Evolutionary conservation across 139 green algal genomes (phyloP).

Genomic region (Chlorella sp.): DNA sequence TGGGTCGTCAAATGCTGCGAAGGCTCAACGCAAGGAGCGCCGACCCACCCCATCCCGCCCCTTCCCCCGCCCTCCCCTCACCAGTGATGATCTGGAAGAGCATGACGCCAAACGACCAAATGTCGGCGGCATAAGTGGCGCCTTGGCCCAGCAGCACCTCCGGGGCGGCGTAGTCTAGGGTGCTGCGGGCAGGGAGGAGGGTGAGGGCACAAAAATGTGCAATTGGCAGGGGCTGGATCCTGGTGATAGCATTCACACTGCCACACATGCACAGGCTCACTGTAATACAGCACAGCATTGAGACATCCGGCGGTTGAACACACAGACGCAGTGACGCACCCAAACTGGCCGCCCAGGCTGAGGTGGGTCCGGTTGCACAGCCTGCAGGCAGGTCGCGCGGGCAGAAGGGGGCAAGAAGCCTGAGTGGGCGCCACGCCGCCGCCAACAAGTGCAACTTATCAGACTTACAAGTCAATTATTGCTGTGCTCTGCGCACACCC

Average conservation of each 20-base stretch:
- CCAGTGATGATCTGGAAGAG: background rate
- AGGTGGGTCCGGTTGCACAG: conserved; percentile 5
- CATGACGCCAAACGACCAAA: background rate
- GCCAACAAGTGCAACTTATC: too few relatives aligned
- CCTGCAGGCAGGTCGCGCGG: background rate
- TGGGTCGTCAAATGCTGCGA: background rate
- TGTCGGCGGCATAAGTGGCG: background rate
- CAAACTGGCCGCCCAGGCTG: background rate
- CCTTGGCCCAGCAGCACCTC: background rate
- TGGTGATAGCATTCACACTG: background rate
- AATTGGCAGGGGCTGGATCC: background rate
- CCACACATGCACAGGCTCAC: background rate
- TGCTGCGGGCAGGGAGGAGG: background rate
- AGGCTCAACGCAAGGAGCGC: background rate
- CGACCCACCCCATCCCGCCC: background rate
- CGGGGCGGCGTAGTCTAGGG: background rate
- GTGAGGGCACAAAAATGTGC: background rate
- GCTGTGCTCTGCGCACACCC: too few relatives aligned
- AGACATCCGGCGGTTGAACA: background rate
- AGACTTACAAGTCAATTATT: too few relatives aligned
- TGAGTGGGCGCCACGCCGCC: too few relatives aligned
- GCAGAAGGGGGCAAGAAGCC: too few relatives aligned
- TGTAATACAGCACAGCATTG: too few relatives aligned
- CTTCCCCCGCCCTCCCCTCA: background rate
- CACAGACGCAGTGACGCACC: background rate